Base-by-base conservation (phyloP, 768 basidiomycete genomes). In the Gelatoporia subvermispora region DNA sequence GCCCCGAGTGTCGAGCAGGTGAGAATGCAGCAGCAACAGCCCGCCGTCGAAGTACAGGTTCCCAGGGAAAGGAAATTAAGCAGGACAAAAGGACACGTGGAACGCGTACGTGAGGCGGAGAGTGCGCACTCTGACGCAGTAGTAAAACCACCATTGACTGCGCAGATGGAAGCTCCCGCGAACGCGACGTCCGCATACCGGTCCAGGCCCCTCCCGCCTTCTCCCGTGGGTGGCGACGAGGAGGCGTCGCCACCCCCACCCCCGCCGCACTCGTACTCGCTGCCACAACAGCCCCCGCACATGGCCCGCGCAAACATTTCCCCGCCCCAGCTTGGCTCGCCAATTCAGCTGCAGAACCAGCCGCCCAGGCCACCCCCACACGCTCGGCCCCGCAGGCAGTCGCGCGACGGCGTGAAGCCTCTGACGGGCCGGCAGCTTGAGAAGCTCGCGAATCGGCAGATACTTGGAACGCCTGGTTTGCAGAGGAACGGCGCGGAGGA, bases 341-440 rank as follows among this genome's bases (percentile, higher is more conserved):
- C 52, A 13, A 44, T 57, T 40, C 48, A 53, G n/a, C 41, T 51
- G 31, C 49, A 53, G 34, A 49, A 17, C 20, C 43, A 48, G 24
- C 48, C 47, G 50, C 8, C 43, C 8, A 22, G 20, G 9, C 16
- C n/a, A 4, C 41, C 16, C 51, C 15, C 48, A 50, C 45, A 48
- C 51, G 20, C 41, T 48, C 16, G 48, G 41, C 35, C 52, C 42
- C 11, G 51, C 25, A 36, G 55, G 39, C 31, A 50, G 44, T 7
- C 28, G 2, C 41, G 51, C n/a, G 54, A 57, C 38, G 55, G 49
- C n/a, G 56, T 62, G 23, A 61, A 61, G 50, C 20, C 48, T 13
- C 52, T 64, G 28, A 64, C 62, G 1, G 60, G 60, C 37, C 55
- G 54, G 17, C 62, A 64, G 53, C 52, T 59, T 47, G 59, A 61